Evolutionary conservation across 129 eudicot species (phyloP).

Genomic region (Solidago caesia): DNA sequence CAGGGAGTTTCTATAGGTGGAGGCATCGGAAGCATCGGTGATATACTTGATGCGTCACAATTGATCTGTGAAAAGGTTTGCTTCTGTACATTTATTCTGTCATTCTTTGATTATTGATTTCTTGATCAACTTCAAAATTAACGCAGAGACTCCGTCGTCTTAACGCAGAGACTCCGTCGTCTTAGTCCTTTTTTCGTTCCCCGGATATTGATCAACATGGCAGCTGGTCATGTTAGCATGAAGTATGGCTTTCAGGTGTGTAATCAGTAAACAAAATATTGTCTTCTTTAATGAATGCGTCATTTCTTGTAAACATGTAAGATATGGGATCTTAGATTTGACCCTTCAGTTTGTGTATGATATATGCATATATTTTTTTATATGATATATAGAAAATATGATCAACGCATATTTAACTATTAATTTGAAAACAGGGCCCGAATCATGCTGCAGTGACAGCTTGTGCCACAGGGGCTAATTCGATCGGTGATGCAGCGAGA

Average conservation of each 20-base stretch:
- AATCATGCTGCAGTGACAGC: conserved; percentile 99
- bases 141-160: conserved; percentile 61
- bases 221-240: conserved; percentile 99
- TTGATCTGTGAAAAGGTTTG: conserved; percentile 84
- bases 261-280: conserved; percentile 1
- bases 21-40: conserved; percentile 92
- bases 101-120: not conserved
- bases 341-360: no score
- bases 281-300: not conserved
- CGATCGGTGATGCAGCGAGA: conserved; percentile 95
- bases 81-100: not conserved
- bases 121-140: not conserved
- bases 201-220: conserved; percentile 95
- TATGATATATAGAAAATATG: no score
- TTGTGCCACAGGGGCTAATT: conserved; percentile 98
- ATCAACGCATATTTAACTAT: no score
- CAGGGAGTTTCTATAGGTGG: conserved; percentile 99
- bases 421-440: conserved; percentile 84
- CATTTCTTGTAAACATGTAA: conserved; percentile 12
- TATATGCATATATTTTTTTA: no score
- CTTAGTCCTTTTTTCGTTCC: conserved; percentile 97
- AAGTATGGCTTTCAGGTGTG: conserved; percentile 95
- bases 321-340: conserved; percentile 6
- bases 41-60: conserved; percentile 89
- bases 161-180: conserved; percentile 55